Base-by-base conservation (phyloP, 176 grass and related monocot species). In the Pharus latifolius region DNA sequence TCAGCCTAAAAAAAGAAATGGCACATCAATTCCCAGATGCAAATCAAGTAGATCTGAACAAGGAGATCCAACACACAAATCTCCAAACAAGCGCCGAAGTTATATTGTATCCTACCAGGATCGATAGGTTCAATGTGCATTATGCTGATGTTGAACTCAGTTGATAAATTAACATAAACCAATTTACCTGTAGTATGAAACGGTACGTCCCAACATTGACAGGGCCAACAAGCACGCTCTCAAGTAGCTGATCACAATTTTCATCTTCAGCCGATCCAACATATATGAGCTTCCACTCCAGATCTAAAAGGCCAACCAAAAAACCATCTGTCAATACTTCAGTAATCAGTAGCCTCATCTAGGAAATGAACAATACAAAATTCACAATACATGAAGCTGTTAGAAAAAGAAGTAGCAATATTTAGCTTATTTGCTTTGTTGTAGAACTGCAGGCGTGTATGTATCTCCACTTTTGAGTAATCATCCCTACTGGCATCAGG, bases 241-340 rank as follows among this genome's bases (percentile, higher is more conserved):
- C 95, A 70, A 99, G 84, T 45, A 91, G 86, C 45, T 99, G 95
- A 55, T 99, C 95, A 33, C 94, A 99, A 55, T 85, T 94, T 67
- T 99, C 95, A 27, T 99, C 95, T 86, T 99, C 95, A 38, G 95
- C 95, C 25, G 95, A 99, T 73, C 95, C 95, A 54, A 99, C 95
- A 56, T 99, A 99, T 56, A 80, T 86, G 44, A 99, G 90, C 65
- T 99, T 99, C 95, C 95, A 99, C n/a, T 92, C 89, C 53, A 92
- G 67, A 79, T 92, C 89, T 92, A 32, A 62, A 63, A 64, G 43
- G 55, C 51, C 24, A 49, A 77, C 10, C 17, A 56, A 41, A 4
- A 80, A 54, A 45, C 0, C n/a, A 1, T 43, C 69, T 30, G 40
- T 20, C 19, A 50, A 23, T 62, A 74, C 15, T 34, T 48, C 11